Conservation (phyloP, 352 stramenopile genomes). For the Thalassiosira oceanica region DNA sequence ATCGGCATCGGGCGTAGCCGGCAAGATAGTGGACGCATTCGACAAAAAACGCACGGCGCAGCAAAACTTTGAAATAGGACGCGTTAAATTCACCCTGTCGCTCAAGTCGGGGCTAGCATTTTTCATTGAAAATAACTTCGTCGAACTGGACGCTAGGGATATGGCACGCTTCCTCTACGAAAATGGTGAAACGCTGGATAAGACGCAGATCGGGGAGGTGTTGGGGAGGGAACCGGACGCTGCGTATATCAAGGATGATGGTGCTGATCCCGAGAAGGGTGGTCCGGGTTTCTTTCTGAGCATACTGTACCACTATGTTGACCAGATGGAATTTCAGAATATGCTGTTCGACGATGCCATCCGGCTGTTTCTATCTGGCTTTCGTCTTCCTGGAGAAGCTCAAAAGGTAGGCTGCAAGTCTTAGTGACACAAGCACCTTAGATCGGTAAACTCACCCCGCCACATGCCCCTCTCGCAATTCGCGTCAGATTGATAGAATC, state of each 20-base stretch:
- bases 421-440: background rate
- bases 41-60: slow-evolving; percentile 95
- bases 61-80: slow-evolving; percentile 94
- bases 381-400: slow-evolving; percentile 97
- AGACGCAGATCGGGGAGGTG: slow-evolving; percentile 97
- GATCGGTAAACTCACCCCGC: background rate
- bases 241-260: slow-evolving; percentile 75
- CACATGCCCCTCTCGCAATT: slow-evolving; percentile 2
- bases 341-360: slow-evolving; percentile 96
- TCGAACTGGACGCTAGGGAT: slow-evolving; percentile 88
- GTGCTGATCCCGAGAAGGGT: slow-evolving; percentile 66
- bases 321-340: slow-evolving; percentile 93
- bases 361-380: slow-evolving; percentile 94
- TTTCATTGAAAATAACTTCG: slow-evolving; percentile 78
- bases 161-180: slow-evolving; percentile 92
- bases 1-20: slow-evolving; percentile 31
- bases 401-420: slow-evolving; percentile 81
- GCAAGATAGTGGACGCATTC: slow-evolving; percentile 90
- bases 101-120: slow-evolving; percentile 81
- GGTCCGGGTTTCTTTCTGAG: slow-evolving; percentile 73
- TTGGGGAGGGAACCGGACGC: slow-evolving; percentile 97
- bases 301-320: slow-evolving; percentile 96
- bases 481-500: slow-evolving; percentile 96
- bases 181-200: slow-evolving; percentile 93
- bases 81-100: slow-evolving; percentile 98